A percentile compares a stretch with the other conserved stretches of the same genome.
phyloP scores from a whole-genome alignment of 192 early-diverging fungal genomes.

The Coemansia sp. region DNA sequence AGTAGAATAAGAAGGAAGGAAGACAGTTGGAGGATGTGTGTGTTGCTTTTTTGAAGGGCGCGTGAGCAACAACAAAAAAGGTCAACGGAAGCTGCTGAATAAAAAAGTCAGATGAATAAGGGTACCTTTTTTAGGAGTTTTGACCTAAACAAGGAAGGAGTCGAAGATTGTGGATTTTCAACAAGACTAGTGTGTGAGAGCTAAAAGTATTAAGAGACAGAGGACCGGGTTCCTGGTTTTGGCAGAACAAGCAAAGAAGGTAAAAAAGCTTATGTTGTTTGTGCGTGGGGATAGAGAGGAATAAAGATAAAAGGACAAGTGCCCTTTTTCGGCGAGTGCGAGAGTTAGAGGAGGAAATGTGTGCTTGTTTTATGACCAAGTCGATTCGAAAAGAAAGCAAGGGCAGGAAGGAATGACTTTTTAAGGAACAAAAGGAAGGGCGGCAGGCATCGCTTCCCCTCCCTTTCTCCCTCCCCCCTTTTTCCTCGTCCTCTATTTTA shows the following conservation, averaged over 20 bases:
- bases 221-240: not conserved
- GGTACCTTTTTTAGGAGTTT: not conserved
- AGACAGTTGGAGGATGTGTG: not conserved
- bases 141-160: not conserved
- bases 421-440: not conserved
- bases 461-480: not conserved
- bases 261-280: not conserved
- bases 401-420: not conserved
- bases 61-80: slow-evolving; percentile 4
- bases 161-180: slow-evolving; percentile 5
- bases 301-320: not conserved
- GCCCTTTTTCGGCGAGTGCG: not conserved
- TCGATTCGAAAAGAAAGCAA: not conserved
- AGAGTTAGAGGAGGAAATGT: not conserved
- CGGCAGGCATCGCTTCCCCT: not conserved
- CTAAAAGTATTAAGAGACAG: not conserved
- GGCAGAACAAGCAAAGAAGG: not conserved
- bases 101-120: slow-evolving; percentile 15
- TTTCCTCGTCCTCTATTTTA: not conserved
- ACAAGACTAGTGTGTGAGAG: not conserved
- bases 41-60: slow-evolving; percentile 4
- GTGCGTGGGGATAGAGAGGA: not conserved
- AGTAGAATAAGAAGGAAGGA: slow-evolving; percentile 2
- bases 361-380: not conserved
- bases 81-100: slow-evolving; percentile 8